Conservation (phyloP, 176 grass and related monocot genomes). For the Zizania latifolia region DNA sequence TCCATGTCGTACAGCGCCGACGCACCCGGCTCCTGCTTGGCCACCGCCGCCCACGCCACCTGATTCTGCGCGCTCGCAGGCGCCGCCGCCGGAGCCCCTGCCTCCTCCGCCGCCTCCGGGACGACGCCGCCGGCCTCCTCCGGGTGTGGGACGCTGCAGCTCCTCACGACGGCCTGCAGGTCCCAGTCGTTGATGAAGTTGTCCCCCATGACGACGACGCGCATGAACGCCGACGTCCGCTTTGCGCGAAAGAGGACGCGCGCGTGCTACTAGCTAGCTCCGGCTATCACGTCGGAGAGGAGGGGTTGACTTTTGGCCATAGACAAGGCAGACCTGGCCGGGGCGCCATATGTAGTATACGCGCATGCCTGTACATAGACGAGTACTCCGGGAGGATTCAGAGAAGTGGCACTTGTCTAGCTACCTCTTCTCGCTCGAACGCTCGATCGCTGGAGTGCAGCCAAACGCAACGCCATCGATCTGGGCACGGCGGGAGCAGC, state of each 20-base stretch:
- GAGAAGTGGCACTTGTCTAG: neutral
- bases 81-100: neutral
- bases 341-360: constrained; percentile 42
- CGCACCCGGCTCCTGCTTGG: constrained; percentile 4
- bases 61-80: neutral
- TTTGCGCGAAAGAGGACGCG: neutral
- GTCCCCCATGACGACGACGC: constrained; percentile 34
- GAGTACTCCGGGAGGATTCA: neutral
- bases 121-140: neutral
- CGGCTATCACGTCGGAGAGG: neutral
- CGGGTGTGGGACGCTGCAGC: constrained; percentile 44
- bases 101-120: neutral
- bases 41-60: neutral
- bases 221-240: constrained; percentile 18
- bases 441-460: too few relatives aligned
- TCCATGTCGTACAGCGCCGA: constrained; percentile 25
- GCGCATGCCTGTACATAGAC: constrained; percentile 9
- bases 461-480: constrained; percentile 18
- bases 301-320: constrained; percentile 40
- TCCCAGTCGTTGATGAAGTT: constrained; percentile 93
- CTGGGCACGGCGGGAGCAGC: constrained; percentile 38
- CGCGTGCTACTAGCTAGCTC: constrained; percentile 22
- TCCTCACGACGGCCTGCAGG: constrained; percentile 81
- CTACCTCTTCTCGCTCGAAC: too few relatives aligned
- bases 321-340: neutral